These are phyloP conservation scores for Mycocentrospora acerina DNA, from an alignment of 2,329 filamentous ascomycete species.

Conservation along the genomic window DNA sequence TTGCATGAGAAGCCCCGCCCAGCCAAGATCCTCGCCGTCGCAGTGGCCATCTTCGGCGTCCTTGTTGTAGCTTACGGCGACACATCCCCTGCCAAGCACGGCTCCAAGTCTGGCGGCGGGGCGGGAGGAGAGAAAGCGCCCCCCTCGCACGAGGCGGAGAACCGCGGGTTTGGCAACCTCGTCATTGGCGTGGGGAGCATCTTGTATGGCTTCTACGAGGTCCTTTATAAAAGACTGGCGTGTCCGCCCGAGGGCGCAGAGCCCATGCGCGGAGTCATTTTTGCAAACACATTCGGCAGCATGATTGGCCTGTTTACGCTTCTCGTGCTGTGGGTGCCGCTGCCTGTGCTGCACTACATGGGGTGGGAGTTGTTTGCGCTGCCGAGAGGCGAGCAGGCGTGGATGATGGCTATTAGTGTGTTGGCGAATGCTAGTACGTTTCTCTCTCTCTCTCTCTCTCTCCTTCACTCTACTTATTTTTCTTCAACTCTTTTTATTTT, in stretches of 20 bases:
- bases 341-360: slow-evolving; percentile 78
- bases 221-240: slow-evolving; percentile 89
- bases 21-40: slow-evolving; percentile 84
- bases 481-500: not conserved
- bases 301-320: slow-evolving; percentile 87
- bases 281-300: slow-evolving; percentile 89
- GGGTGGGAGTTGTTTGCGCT: slow-evolving; percentile 82
- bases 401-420: slow-evolving; percentile 78
- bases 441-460: slow-evolving; percentile 1
- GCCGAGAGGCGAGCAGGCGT: slow-evolving; percentile 74
- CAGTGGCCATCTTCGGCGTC: slow-evolving; percentile 84
- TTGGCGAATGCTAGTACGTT: slow-evolving; percentile 76
- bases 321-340: slow-evolving; percentile 83
- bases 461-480: not conserved
- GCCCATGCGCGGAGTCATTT: slow-evolving; percentile 87
- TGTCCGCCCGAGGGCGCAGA: slow-evolving; percentile 89
- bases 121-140: slow-evolving; percentile 52
- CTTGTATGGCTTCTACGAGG: slow-evolving; percentile 95
- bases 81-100: slow-evolving; percentile 55
- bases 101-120: slow-evolving; percentile 57
- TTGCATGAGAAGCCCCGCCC: slow-evolving; percentile 79
- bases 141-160: slow-evolving; percentile 57
- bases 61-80: slow-evolving; percentile 96
- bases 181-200: slow-evolving; percentile 90
- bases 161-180: slow-evolving; percentile 79